Base-by-base conservation (phyloP, 768 basidiomycete species). In the Tricholoma sp. region DNA sequence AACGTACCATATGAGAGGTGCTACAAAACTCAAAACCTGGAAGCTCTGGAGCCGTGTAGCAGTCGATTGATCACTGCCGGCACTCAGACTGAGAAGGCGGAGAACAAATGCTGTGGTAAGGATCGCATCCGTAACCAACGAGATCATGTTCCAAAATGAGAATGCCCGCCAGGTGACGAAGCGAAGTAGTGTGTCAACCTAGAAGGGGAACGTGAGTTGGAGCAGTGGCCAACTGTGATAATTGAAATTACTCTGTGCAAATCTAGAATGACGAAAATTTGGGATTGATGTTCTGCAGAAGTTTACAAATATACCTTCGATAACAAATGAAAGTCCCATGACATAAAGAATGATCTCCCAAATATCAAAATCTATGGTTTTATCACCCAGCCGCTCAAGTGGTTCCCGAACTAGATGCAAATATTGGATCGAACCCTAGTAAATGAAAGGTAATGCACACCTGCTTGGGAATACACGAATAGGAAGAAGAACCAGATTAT, bases 271-370 rank as follows among this genome's bases (percentile, higher is more conserved):
- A 59, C 9, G 35, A n/a, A 49, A 18, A 43, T 52, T 19, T 55
- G 35, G 16, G 22, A 18, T 31, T 1, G 34, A 27, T n/a, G 43
- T 43, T 52, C 22, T 29, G 53, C 16, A 29, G 10, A 19, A n/a
- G 8, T 29, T n/a, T n/a, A 56, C 4, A 31, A 29, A 66, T 74
- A 58, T 63, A 88, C 93, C 89, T 83, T 97, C 94, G 46, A 90
- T 65, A 16, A 83, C 75, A 60, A 94, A 94, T 0, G 94, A 78
- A 10, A 92, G 64, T 0, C 84, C 81, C 83, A 97, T 80, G 37
- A 84, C 64, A 66, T 98, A 98, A 24, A 98, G 75, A 9, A 85
- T 64, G 52, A 84, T 71, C 71, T 98, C 95, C 86, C 89, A 97
- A 46, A 66, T 72, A 66, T 96, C 94, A 21, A 94, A 75, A n/a